Conservation (phyloP, 2,329 filamentous ascomycete genomes). For the Paraconiothyrium brasiliense region DNA sequence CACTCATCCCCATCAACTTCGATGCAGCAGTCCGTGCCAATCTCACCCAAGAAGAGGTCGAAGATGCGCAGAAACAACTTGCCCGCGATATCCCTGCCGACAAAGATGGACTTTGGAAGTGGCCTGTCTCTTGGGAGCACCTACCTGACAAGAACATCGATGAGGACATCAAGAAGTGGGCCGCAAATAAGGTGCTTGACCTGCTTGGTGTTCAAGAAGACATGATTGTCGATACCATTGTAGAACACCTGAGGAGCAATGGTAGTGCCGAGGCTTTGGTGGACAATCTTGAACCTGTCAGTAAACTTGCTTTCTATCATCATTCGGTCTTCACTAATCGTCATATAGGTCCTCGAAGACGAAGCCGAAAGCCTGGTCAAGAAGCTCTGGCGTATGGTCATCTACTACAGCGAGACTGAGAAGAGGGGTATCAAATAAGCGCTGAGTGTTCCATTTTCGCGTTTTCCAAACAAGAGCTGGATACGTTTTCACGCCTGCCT, state of each 20-base stretch:
- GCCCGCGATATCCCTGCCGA: constrained; percentile 91
- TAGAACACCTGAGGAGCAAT: constrained; percentile 82
- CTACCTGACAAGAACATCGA: constrained; percentile 82
- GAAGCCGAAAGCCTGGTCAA: constrained; percentile 93
- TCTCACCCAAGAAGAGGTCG: constrained; percentile 86
- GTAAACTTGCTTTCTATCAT: constrained; percentile 43
- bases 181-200: constrained; percentile 98
- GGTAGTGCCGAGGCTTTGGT: constrained; percentile 81
- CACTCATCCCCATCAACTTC: constrained; percentile 64
- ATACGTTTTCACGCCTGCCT: constrained; percentile 7
- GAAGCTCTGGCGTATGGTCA: constrained; percentile 98
- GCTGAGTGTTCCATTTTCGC: constrained; percentile 14
- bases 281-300: constrained; percentile 83
- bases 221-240: constrained; percentile 90
- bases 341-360: constrained; percentile 80
- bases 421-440: constrained; percentile 74
- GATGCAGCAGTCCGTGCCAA: constrained; percentile 55
- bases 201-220: constrained; percentile 96
- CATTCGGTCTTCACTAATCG: background rate
- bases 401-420: constrained; percentile 96
- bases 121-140: constrained; percentile 91
- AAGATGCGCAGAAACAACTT: constrained; percentile 80
- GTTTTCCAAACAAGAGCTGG: constrained; percentile 4
- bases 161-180: constrained; percentile 90
- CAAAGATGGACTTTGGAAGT: constrained; percentile 88